phyloP scores from a whole-genome alignment of 1,139 yeast genomes.

The Zhuliangozyma blackwelliae region DNA sequence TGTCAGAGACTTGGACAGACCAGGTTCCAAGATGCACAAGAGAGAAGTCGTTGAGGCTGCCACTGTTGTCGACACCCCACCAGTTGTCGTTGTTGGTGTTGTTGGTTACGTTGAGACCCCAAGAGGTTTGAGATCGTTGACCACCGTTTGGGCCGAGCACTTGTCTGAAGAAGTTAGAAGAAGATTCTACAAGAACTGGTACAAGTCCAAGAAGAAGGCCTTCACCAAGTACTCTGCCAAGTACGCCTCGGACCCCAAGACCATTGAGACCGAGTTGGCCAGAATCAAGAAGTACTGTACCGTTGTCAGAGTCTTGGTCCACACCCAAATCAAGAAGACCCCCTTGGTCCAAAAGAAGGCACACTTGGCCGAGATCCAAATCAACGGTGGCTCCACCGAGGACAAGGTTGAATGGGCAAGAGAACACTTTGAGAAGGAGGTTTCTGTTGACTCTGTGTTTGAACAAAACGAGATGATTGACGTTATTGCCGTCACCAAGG shows the following conservation, averaged over 20 bases:
- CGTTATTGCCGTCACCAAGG: conserved; percentile 98
- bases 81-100: conserved; percentile 98
- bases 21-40: conserved; percentile 99
- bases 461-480: conserved; percentile 99
- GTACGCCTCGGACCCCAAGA: conserved; percentile 89
- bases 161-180: conserved; percentile 98
- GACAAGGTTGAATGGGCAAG: conserved; percentile 99
- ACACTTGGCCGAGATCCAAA: conserved; percentile 98
- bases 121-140: conserved; percentile 98
- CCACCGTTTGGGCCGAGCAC: conserved; percentile 99
- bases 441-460: conserved; percentile 89
- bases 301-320: conserved; percentile 98
- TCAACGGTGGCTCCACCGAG: conserved; percentile 98
- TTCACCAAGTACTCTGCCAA: conserved; percentile 99
- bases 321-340: conserved; percentile 99
- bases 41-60: conserved; percentile 99
- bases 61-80: conserved; percentile 99
- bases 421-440: conserved; percentile 99
- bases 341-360: conserved; percentile 99
- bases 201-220: conserved; percentile 99
- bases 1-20: conserved; percentile 99
- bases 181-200: conserved; percentile 99
- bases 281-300: conserved; percentile 98
- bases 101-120: conserved; percentile 99
- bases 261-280: conserved; percentile 93